These are phyloP conservation scores for Cercospora sp. DNA, from an alignment of 2,329 filamentous ascomycete genomes.

Conservation along the genomic window DNA sequence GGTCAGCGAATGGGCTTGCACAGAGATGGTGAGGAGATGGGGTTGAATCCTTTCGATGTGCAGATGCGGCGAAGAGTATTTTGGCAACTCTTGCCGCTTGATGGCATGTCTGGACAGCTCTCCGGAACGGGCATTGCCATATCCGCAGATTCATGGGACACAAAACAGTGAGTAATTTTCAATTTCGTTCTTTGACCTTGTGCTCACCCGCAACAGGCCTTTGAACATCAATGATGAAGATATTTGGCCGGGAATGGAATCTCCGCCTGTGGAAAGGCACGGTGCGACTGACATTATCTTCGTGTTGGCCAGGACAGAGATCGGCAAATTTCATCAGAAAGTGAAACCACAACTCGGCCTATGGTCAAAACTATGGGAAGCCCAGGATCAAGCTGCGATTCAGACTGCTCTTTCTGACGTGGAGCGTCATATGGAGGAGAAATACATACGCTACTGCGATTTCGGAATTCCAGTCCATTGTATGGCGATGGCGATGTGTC, in stretches of 20 bases:
- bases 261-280: constrained; percentile 48
- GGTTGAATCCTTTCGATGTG: constrained; percentile 56
- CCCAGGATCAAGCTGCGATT: constrained; percentile 21
- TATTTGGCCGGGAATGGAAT: constrained; percentile 46
- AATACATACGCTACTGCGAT: constrained; percentile 50
- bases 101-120: constrained; percentile 42
- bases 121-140: constrained; percentile 36
- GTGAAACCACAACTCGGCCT: constrained; percentile 25
- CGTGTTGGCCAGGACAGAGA: constrained; percentile 45
- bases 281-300: constrained; percentile 58
- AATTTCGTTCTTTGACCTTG: not conserved
- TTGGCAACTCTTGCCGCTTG: constrained; percentile 64
- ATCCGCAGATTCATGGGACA: constrained; percentile 35
- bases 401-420: constrained; percentile 42
- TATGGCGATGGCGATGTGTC: constrained; percentile 47
- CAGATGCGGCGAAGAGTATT: constrained; percentile 63
- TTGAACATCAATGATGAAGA: constrained; percentile 42
- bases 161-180: constrained; percentile 24
- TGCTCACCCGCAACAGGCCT: constrained; percentile 18
- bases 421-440: constrained; percentile 45
- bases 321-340: constrained; percentile 44
- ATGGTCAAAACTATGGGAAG: constrained; percentile 26
- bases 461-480: constrained; percentile 46
- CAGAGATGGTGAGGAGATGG: constrained; percentile 55
- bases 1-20: constrained; percentile 63